Evolutionary conservation across 2,329 filamentous ascomycete genomes (phyloP).

Genomic region (Aureobasidium pullulans): DNA sequence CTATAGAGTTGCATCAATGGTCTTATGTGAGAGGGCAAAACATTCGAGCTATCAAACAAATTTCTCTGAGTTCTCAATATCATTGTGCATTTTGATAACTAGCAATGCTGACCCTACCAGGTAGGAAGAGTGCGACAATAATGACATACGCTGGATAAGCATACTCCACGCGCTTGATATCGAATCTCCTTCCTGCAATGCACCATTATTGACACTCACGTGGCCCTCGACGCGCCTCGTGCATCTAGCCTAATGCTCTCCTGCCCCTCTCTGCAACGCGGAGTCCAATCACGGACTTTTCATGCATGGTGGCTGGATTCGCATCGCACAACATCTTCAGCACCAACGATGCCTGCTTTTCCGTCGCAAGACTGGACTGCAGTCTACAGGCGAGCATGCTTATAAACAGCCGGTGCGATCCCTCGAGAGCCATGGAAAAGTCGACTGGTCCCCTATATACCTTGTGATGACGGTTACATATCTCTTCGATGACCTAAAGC

Average conservation of each 20-base stretch:
- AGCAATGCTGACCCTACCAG: too few relatives aligned
- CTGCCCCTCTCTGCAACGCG: background rate
- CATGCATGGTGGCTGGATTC: background rate
- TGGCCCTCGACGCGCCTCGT: constrained; percentile 2
- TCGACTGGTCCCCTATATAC: background rate
- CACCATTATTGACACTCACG: background rate
- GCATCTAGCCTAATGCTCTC: background rate
- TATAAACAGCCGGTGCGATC: background rate
- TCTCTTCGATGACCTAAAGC: background rate
- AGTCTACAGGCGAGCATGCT: background rate
- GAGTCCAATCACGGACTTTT: background rate
- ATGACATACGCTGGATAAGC: too few relatives aligned
- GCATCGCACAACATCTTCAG: background rate
- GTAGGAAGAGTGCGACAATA: too few relatives aligned
- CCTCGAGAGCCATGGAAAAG: background rate
- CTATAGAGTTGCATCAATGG: too few relatives aligned
- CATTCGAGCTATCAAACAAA: too few relatives aligned
- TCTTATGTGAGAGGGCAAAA: too few relatives aligned
- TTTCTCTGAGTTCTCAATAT: too few relatives aligned
- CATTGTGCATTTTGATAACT: too few relatives aligned
- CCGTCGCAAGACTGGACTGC: background rate
- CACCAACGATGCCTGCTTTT: background rate
- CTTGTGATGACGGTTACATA: background rate
- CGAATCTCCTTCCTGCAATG: background rate
- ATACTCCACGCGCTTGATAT: background rate